These are phyloP conservation scores for Collybia sp. DNA, from an alignment of 768 basidiomycete species.

Conservation along the genomic window DNA sequence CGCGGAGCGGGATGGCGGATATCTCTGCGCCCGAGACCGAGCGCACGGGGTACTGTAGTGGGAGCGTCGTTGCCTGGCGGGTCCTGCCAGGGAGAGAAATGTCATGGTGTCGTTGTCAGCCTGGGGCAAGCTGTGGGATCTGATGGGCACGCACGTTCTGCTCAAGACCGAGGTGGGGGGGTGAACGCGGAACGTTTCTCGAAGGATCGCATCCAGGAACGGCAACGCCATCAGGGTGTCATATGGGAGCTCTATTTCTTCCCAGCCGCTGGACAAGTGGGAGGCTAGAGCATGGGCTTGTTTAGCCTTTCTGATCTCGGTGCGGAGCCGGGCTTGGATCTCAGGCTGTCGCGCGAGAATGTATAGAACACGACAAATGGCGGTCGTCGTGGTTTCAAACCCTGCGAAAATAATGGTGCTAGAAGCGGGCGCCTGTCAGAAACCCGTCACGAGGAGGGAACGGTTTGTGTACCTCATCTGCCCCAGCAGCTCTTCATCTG, in stretches of 20 bases:
- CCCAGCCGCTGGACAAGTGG: not conserved
- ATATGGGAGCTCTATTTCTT: conserved; percentile 11
- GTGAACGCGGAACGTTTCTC: conserved; percentile 14
- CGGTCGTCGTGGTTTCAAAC: not conserved
- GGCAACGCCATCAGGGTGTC: conserved; percentile 15
- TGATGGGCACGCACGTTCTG: not conserved
- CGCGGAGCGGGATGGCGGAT: conserved; percentile 22
- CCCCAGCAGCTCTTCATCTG: too few relatives aligned
- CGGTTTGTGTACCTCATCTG: too few relatives aligned
- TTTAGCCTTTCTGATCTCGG: conserved; percentile 4
- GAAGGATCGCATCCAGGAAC: conserved; percentile 16
- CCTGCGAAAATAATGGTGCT: not conserved
- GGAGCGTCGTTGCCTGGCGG: conserved; percentile 23
- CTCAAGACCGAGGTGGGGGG: too few relatives aligned
- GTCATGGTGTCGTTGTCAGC: not conserved
- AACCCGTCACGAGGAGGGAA: conserved; percentile 13
- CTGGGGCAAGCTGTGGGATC: not conserved
- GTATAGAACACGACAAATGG: not conserved
- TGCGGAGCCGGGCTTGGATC: not conserved
- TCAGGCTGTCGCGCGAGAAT: not conserved
- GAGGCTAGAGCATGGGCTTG: too few relatives aligned
- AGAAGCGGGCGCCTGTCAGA: conserved; percentile 15
- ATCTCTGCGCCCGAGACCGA: conserved; percentile 23
- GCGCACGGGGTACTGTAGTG: conserved; percentile 24
- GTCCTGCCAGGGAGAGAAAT: conserved; percentile 19